Evolutionary conservation across 2,329 filamentous ascomycete genomes (phyloP).

Genomic region (Waltergamsia citrina): DNA sequence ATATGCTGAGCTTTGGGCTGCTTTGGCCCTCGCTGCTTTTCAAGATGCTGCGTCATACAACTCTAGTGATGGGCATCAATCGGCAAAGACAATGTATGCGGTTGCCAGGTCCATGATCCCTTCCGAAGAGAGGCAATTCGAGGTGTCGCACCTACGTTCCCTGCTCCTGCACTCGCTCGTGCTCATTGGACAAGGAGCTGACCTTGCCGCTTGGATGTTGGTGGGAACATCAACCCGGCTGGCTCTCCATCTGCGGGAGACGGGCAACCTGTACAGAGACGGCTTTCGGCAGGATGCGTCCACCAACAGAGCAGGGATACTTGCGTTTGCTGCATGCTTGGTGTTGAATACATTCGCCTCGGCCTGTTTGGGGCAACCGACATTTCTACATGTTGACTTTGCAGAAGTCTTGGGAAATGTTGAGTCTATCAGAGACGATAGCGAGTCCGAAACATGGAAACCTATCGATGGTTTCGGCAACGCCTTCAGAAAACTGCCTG

Average conservation of each 20-base stretch:
- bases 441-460: conserved; percentile 4
- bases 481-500: conserved; percentile 1
- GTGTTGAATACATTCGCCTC: conserved; percentile 52
- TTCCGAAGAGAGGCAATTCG: conserved; percentile 33
- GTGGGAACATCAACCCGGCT: conserved; percentile 51
- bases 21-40: conserved; percentile 46
- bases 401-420: conserved; percentile 13
- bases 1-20: conserved; percentile 52
- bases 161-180: conserved; percentile 51
- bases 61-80: conserved; percentile 2
- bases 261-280: not conserved
- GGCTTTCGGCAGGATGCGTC: not conserved
- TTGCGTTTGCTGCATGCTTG: conserved; percentile 43
- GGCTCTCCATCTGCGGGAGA: conserved; percentile 19
- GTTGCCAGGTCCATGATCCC: conserved; percentile 41
- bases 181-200: conserved; percentile 49
- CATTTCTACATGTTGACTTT: conserved; percentile 37
- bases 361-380: conserved; percentile 35
- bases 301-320: conserved; percentile 6
- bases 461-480: conserved; percentile 11
- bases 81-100: conserved; percentile 31
- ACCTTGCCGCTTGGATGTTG: conserved; percentile 51
- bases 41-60: conserved; percentile 29
- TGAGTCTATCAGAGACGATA: conserved; percentile 9
- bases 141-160: conserved; percentile 24